A percentile compares a stretch with the other conserved stretches of the same genome.
These are phyloP conservation scores for Moesziomyces sp. DNA, from an alignment of 1,284 basidiomycete genomes.

Conservation along the genomic window DNA sequence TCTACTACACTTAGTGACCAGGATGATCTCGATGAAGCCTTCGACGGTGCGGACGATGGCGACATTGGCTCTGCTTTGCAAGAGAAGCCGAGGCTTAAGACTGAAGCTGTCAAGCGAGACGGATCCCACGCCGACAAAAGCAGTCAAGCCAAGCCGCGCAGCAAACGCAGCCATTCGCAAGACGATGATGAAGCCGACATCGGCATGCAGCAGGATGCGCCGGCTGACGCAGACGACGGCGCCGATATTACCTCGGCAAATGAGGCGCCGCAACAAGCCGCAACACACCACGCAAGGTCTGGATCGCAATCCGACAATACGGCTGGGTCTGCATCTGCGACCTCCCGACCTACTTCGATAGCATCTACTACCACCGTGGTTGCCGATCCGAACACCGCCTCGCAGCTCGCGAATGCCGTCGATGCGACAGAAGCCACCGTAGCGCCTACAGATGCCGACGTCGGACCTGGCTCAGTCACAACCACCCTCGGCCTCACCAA, in stretches of 20 bases:
- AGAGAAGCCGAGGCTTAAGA: neutral
- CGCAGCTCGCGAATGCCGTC: constrained; percentile 46
- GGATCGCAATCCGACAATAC: too few species aligned
- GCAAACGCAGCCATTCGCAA: constrained; percentile 2
- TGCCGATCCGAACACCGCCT: constrained; percentile 63
- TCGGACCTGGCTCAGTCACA: constrained; percentile 25
- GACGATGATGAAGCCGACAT: constrained; percentile 30
- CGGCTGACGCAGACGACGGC: constrained; percentile 2
- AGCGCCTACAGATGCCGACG: constrained; percentile 12
- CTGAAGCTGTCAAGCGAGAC: neutral
- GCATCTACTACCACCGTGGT: constrained; percentile 19
- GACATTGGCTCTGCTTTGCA: neutral
- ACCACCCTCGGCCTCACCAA: constrained; percentile 54
- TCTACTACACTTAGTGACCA: neutral
- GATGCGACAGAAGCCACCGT: constrained; percentile 20
- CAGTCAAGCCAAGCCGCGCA: neutral
- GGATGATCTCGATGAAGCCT: neutral
- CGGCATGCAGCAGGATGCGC: constrained; percentile 26
- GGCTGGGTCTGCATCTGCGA: neutral
- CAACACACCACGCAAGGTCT: too few species aligned
- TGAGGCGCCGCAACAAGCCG: too few species aligned
- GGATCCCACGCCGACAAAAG: neutral
- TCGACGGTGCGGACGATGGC: neutral
- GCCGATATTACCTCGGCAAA: constrained; percentile 2
- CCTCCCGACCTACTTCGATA: constrained; percentile 5